Percentiles rank a stretch among this genome's conserved stretches.
Evolutionary conservation across 768 basidiomycete genomes (phyloP).

Genomic region (Porphyrellus cyaneotinctus): DNA sequence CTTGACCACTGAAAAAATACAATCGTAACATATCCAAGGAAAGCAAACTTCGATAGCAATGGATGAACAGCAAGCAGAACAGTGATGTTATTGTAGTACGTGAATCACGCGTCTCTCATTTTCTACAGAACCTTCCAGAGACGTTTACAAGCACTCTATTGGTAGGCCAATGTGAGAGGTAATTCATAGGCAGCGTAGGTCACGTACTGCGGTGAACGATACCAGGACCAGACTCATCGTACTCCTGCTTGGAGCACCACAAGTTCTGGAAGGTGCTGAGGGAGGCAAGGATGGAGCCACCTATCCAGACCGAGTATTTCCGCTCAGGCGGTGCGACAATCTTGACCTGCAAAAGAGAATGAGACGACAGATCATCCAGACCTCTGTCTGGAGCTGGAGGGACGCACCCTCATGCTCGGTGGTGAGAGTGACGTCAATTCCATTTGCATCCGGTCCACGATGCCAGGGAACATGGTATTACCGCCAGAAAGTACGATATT

Average conservation of each 20-base stretch:
- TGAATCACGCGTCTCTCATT: slow-evolving; percentile 17
- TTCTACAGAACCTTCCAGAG: slow-evolving; percentile 15
- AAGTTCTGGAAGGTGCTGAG: slow-evolving; percentile 95
- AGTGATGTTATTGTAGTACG: slow-evolving; percentile 26
- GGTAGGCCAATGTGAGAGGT: neutral
- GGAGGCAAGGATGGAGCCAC: slow-evolving; percentile 82
- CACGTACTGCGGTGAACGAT: slow-evolving; percentile 75
- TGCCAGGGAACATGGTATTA: slow-evolving; percentile 95
- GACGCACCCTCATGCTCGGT: slow-evolving; percentile 75
- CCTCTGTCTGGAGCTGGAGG: neutral
- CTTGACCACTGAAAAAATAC: too few species aligned
- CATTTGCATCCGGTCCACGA: slow-evolving; percentile 94
- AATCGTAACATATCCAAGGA: slow-evolving; percentile 17
- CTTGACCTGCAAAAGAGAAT: slow-evolving; percentile 54
- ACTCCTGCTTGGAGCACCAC: slow-evolving; percentile 93
- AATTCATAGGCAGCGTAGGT: neutral
- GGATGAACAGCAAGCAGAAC: slow-evolving; percentile 2
- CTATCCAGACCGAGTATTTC: slow-evolving; percentile 96
- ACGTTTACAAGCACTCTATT: slow-evolving; percentile 26
- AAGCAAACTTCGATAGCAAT: slow-evolving; percentile 16
- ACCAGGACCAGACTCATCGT: slow-evolving; percentile 79
- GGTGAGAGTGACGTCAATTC: slow-evolving; percentile 78
- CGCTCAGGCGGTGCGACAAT: slow-evolving; percentile 91
- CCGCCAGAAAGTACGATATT: slow-evolving; percentile 62
- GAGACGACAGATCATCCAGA: neutral